Conservation (phyloP, 768 basidiomycete genomes). For the Ramaria sp. region DNA sequence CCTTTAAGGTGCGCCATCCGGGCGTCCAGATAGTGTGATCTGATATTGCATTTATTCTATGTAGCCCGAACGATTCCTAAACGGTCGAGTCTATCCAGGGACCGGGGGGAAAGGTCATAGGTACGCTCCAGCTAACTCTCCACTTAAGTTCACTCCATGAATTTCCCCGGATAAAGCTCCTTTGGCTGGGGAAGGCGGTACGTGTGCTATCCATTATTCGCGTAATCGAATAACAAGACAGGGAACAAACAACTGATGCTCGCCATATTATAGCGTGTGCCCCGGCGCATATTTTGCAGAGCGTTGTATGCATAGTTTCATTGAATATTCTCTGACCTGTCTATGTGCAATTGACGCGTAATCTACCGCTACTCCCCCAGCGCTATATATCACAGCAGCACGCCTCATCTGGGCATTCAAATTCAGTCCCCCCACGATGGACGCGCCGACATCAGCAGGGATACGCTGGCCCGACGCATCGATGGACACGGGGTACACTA, state of each 20-base stretch:
- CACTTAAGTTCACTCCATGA: too few relatives aligned
- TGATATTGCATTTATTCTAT: background rate
- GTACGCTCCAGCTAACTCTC: background rate
- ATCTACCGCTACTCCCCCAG: background rate
- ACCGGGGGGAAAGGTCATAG: slow-evolving; percentile 10
- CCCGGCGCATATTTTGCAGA: slow-evolving; percentile 12
- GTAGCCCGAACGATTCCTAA: slow-evolving; percentile 11
- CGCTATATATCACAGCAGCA: slow-evolving; percentile 12
- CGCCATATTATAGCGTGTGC: slow-evolving; percentile 3
- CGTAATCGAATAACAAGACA: too few relatives aligned
- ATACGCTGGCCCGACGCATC: slow-evolving; percentile 1
- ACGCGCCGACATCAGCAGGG: background rate
- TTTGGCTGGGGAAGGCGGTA: slow-evolving; percentile 12
- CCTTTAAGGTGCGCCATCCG: background rate
- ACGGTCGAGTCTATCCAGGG: slow-evolving; percentile 7
- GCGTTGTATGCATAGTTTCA: slow-evolving; percentile 7
- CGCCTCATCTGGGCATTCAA: slow-evolving; percentile 13
- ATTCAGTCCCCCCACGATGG: slow-evolving; percentile 7
- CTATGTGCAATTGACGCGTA: background rate
- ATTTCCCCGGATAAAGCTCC: too few relatives aligned
- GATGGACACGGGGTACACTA: slow-evolving; percentile 12
- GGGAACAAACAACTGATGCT: background rate
- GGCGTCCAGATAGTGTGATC: too few relatives aligned
- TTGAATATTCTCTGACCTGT: background rate
- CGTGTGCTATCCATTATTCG: background rate